A percentile compares a stretch with the other conserved stretches of the same genome.
These are phyloP conservation scores for Plasmodium berghei DNA, from an alignment of 169 alveolate species.

Conservation along the genomic window DNA sequence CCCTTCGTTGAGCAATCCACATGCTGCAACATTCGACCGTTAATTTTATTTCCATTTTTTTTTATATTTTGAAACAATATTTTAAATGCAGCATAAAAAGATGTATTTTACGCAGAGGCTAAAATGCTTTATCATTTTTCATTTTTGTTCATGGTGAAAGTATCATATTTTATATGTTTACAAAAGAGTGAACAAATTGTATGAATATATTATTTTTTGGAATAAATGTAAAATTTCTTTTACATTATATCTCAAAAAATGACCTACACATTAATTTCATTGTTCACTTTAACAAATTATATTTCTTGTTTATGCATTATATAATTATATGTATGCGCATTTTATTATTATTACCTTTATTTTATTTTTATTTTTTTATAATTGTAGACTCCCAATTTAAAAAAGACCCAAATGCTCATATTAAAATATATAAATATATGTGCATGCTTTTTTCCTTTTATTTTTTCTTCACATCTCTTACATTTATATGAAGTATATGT, in stretches of 20 bases:
- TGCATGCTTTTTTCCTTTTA: background rate
- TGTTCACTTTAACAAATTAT: too few species aligned
- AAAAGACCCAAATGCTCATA: background rate
- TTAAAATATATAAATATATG: background rate
- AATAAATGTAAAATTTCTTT: too few species aligned
- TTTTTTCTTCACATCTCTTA: background rate
- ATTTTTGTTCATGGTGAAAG: too few species aligned
- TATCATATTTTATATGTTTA: too few species aligned
- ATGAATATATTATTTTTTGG: too few species aligned
- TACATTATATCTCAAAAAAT: too few species aligned
- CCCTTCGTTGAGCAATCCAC: constrained; percentile 69
- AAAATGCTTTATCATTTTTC: too few species aligned
- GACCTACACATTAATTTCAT: too few species aligned
- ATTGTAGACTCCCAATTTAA: background rate
- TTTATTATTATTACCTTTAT: background rate
- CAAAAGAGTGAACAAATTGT: too few species aligned
- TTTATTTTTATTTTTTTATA: constrained; percentile 1
- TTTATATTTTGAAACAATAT: constrained; percentile 3
- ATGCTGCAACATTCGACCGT: constrained; percentile 64
- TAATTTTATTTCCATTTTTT: constrained; percentile 36
- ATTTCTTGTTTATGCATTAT: too few species aligned
- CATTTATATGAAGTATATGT: constrained; percentile 7
- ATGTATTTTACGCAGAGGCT: background rate
- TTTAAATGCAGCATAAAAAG: constrained; percentile 8
- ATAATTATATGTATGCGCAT: too few species aligned